A percentile compares a stretch with the other conserved stretches of the same genome.
phyloP scores from a whole-genome alignment of 2,329 filamentous ascomycete genomes.

The Cercospora sojina region DNA sequence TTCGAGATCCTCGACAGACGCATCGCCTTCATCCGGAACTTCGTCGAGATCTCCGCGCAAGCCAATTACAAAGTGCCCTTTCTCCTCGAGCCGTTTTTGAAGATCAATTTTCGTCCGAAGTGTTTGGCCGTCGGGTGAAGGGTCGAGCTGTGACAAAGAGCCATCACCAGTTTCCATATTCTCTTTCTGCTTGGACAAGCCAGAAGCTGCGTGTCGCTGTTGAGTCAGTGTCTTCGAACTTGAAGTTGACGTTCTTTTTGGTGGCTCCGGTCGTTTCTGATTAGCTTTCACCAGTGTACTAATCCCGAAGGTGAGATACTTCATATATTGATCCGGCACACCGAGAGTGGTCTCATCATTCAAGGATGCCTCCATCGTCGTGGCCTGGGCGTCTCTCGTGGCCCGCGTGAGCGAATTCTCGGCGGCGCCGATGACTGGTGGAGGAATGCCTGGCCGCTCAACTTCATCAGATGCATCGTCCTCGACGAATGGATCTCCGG shows the following conservation, averaged over 20 bases:
- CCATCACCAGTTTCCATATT: conserved; percentile 21
- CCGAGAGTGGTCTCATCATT: conserved; percentile 40
- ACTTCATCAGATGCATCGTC: conserved; percentile 14
- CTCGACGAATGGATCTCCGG: not conserved
- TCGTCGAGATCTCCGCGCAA: conserved; percentile 64
- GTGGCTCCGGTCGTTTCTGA: conserved; percentile 26
- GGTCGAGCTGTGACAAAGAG: conserved; percentile 32
- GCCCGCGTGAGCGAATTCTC: conserved; percentile 48
- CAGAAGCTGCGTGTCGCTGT: conserved; percentile 11
- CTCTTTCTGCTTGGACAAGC: conserved; percentile 10
- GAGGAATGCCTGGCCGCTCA: conserved; percentile 44
- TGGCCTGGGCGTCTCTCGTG: conserved; percentile 37
- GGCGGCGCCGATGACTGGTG: conserved; percentile 47
- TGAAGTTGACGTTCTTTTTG: conserved; percentile 28
- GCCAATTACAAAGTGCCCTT: conserved; percentile 66
- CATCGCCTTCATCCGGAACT: conserved; percentile 45
- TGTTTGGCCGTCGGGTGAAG: conserved; percentile 42
- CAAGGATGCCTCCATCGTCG: conserved; percentile 26
- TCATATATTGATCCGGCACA: conserved; percentile 51
- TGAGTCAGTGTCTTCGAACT: conserved; percentile 29
- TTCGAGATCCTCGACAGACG: conserved; percentile 30
- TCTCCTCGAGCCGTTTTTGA: conserved; percentile 46
- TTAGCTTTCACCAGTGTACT: conserved; percentile 34
- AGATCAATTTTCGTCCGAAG: conserved; percentile 63
- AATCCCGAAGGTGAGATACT: conserved; percentile 52